A percentile compares a stretch with the other conserved stretches of the same genome.
Evolutionary conservation across 208 protist genomes (phyloP).

Genomic region (Tritrichomonas foetus): DNA sequence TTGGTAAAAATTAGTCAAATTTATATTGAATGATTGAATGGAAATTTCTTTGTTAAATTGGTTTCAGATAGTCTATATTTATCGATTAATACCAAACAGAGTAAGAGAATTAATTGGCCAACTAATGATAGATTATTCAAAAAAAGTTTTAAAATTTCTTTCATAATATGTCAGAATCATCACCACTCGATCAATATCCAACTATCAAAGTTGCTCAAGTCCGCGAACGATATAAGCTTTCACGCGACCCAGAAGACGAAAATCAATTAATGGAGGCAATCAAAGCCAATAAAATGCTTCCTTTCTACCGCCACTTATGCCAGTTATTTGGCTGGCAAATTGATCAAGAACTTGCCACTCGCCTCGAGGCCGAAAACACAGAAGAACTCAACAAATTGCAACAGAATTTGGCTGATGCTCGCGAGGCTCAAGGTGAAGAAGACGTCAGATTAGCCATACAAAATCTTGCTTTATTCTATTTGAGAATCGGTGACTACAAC

Average conservation of each 20-base stretch:
- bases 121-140: no score
- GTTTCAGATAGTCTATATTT: no score
- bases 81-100: no score
- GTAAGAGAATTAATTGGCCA: no score
- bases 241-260: neutral
- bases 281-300: slow-evolving; percentile 12
- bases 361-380: neutral
- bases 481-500: neutral
- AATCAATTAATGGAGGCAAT: neutral
- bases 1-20: no score
- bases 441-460: neutral
- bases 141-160: neutral
- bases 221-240: neutral
- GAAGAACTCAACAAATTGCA: neutral
- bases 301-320: neutral
- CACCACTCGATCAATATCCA: slow-evolving; percentile 6
- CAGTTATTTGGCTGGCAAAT: neutral
- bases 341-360: neutral
- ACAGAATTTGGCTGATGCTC: neutral
- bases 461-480: neutral
- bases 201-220: neutral
- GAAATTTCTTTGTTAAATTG: no score
- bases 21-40: no score
- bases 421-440: neutral
- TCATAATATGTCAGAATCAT: neutral